phyloP scores from a whole-genome alignment of 2,329 filamentous ascomycete genomes.

The Fusarium nurragi region DNA sequence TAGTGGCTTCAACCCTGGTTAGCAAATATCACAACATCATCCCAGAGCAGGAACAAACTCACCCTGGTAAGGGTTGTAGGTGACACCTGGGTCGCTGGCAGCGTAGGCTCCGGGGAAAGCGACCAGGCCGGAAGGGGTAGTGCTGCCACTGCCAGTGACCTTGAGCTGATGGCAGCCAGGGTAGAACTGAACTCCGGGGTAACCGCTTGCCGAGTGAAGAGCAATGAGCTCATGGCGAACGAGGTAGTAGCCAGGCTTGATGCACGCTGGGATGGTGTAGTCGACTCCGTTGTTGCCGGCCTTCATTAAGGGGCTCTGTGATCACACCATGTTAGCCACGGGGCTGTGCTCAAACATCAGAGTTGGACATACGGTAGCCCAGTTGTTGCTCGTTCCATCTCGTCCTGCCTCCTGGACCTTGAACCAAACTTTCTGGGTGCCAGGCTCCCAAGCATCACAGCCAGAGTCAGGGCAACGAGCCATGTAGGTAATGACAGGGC shows the following conservation, averaged over 20 bases:
- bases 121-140: slow-evolving; percentile 55
- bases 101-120: slow-evolving; percentile 65
- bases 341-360: accelerated
- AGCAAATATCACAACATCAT: not conserved
- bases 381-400: slow-evolving; percentile 59
- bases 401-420: slow-evolving; percentile 62
- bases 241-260: slow-evolving; percentile 64
- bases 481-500: slow-evolving; percentile 68
- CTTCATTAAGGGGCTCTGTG: slow-evolving; percentile 56
- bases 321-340: not conserved
- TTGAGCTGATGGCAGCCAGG: slow-evolving; percentile 67
- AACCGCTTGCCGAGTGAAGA: slow-evolving; percentile 58
- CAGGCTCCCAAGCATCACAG: slow-evolving; percentile 61
- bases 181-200: slow-evolving; percentile 67
- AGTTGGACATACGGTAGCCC: slow-evolving; percentile 52
- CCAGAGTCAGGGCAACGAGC: slow-evolving; percentile 63
- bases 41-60: slow-evolving; percentile 16
- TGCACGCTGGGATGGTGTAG: slow-evolving; percentile 65
- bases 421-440: slow-evolving; percentile 63
- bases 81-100: slow-evolving; percentile 59
- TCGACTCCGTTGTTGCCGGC: slow-evolving; percentile 54
- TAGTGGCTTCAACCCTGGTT: slow-evolving; percentile 40
- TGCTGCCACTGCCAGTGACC: slow-evolving; percentile 60
- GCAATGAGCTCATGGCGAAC: slow-evolving; percentile 68
- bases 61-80: slow-evolving; percentile 62